Conservation (phyloP, 2,329 filamentous ascomycete species). For the Penicillium sp. region DNA sequence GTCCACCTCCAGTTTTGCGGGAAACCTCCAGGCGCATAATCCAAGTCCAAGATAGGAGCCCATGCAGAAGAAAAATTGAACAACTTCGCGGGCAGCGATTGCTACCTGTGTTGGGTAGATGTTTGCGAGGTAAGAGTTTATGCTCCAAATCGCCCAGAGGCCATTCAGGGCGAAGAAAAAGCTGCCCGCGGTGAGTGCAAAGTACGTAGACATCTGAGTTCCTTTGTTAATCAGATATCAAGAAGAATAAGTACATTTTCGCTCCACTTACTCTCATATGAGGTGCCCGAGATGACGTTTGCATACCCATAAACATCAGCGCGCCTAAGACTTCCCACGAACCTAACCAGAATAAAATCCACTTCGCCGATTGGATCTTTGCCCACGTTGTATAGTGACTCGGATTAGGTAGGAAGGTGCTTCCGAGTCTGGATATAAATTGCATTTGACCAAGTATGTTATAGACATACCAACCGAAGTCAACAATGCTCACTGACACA, state of each 20-base stretch:
- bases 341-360: neutral
- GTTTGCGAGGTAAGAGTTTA: neutral
- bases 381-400: neutral
- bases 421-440: neutral
- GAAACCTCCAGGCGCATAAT: neutral
- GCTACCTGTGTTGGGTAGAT: neutral
- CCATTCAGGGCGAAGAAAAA: neutral
- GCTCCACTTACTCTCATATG: conserved; percentile 1
- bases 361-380: neutral
- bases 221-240: neutral
- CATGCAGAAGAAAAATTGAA: conserved; percentile 1
- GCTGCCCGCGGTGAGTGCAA: neutral
- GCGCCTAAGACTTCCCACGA: neutral
- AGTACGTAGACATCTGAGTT: neutral
- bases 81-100: neutral
- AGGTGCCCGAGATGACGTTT: neutral
- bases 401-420: too few species aligned
- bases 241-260: neutral
- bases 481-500: neutral
- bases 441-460: neutral
- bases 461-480: neutral
- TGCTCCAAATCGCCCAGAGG: neutral
- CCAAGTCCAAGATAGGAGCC: neutral
- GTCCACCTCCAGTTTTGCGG: neutral
- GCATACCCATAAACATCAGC: neutral